Evolutionary conservation across 331 rosid species (phyloP).

Genomic region (Acacia concinna): DNA sequence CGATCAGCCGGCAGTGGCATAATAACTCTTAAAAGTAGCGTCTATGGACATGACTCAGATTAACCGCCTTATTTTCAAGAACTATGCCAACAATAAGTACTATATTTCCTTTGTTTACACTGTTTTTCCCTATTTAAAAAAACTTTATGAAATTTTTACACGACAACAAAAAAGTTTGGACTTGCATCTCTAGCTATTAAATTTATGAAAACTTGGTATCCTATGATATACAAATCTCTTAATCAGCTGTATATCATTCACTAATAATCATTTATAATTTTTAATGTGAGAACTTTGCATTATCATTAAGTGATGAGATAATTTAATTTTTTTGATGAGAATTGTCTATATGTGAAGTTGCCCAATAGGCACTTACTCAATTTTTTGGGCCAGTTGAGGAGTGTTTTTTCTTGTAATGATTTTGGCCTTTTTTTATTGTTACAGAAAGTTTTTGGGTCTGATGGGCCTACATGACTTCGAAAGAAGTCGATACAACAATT

Average conservation of each 20-base stretch:
- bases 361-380: background rate
- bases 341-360: too few relatives aligned
- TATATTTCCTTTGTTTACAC: too few relatives aligned
- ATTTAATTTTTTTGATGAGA: too few relatives aligned
- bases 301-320: too few relatives aligned
- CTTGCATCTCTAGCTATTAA: background rate
- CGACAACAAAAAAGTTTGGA: too few relatives aligned
- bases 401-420: background rate
- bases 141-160: background rate
- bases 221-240: background rate
- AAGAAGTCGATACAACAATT: background rate
- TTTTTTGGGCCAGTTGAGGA: background rate
- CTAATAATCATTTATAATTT: too few relatives aligned
- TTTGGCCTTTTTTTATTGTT: background rate
- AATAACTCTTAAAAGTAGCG: too few relatives aligned
- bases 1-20: too few relatives aligned
- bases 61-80: too few relatives aligned
- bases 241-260: background rate
- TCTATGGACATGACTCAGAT: too few relatives aligned
- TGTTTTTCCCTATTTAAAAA: background rate
- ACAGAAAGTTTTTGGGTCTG: background rate
- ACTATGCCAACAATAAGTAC: too few relatives aligned
- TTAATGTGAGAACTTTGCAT: too few relatives aligned
- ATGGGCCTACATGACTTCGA: background rate
- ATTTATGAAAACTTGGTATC: background rate